A percentile compares a stretch with the other conserved stretches of the same genome.
Evolutionary conservation across 202 grass and related monocot genomes (phyloP).

Genomic region (Bolboschoenoplectus hybrid): DNA sequence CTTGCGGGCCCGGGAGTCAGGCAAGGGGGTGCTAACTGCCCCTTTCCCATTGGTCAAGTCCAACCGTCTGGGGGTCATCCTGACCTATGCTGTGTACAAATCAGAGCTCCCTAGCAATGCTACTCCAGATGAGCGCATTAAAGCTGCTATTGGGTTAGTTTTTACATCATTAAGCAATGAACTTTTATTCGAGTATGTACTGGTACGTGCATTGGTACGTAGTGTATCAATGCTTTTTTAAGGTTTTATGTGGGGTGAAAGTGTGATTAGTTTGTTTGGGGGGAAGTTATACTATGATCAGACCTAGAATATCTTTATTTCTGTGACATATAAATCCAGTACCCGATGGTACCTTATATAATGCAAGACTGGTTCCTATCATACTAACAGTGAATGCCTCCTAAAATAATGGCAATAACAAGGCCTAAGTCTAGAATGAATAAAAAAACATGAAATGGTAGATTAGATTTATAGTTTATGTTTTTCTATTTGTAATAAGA

Average conservation of each 20-base stretch:
- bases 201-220: neutral
- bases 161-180: neutral
- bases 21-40: conserved; percentile 91
- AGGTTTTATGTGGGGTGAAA: neutral
- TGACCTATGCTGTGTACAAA: conserved; percentile 90
- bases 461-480: neutral
- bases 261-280: conserved; percentile 19
- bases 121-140: conserved; percentile 61
- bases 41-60: conserved; percentile 85
- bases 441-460: neutral
- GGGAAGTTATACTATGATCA: neutral
- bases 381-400: neutral
- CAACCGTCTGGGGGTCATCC: conserved; percentile 90
- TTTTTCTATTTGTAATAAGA: neutral
- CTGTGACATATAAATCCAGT: conserved; percentile 20
- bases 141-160: conserved; percentile 81
- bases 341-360: neutral
- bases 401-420: neutral
- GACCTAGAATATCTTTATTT: neutral
- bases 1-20: conserved; percentile 69
- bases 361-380: conserved; percentile 9
- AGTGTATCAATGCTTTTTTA: neutral
- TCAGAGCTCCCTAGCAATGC: conserved; percentile 69
- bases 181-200: neutral
- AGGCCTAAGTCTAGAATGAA: neutral